Conservation (phyloP, 768 basidiomycete genomes). For the Flagelloscypha sp. region DNA sequence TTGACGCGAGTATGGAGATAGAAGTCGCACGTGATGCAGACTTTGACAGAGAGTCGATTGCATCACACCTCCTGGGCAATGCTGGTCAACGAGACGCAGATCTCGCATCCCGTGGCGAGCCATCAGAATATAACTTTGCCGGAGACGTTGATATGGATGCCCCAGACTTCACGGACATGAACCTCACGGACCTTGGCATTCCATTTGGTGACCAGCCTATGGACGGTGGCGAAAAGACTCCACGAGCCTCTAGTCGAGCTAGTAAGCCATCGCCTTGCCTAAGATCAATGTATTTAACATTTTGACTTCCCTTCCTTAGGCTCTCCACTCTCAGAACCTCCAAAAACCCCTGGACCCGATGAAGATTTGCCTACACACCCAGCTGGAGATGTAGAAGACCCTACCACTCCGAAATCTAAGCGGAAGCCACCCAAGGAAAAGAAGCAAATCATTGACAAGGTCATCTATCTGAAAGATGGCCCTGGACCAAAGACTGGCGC, state of each 20-base stretch:
- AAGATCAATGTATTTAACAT: slow-evolving; percentile 2
- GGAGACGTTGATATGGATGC: slow-evolving; percentile 44
- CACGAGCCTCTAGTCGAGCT: slow-evolving; percentile 56
- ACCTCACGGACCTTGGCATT: slow-evolving; percentile 52
- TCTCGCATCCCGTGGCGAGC: slow-evolving; percentile 55
- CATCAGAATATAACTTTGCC: slow-evolving; percentile 60
- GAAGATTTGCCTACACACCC: slow-evolving; percentile 40
- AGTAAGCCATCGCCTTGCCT: slow-evolving; percentile 36
- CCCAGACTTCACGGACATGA: slow-evolving; percentile 52
- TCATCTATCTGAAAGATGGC: slow-evolving; percentile 73
- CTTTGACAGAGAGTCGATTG: slow-evolving; percentile 46
- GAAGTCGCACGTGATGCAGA: slow-evolving; percentile 73
- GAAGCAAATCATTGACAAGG: slow-evolving; percentile 86
- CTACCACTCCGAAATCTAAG: slow-evolving; percentile 31
- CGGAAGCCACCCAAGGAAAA: slow-evolving; percentile 58
- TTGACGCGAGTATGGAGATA: slow-evolving; percentile 54
- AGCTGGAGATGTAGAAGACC: slow-evolving; percentile 35
- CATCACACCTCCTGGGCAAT: slow-evolving; percentile 49
- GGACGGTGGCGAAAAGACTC: slow-evolving; percentile 42
- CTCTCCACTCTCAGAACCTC: slow-evolving; percentile 68
- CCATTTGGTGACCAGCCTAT: slow-evolving; percentile 53
- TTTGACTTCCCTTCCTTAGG: slow-evolving; percentile 31
- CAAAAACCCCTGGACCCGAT: slow-evolving; percentile 69
- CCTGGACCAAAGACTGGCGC: slow-evolving; percentile 46
- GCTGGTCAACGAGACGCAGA: slow-evolving; percentile 45